A percentile compares a stretch with the other conserved stretches of the same genome.
These are phyloP conservation scores for Quercus aquifolioides DNA, from an alignment of 306 rosid genomes.

Conservation along the genomic window DNA sequence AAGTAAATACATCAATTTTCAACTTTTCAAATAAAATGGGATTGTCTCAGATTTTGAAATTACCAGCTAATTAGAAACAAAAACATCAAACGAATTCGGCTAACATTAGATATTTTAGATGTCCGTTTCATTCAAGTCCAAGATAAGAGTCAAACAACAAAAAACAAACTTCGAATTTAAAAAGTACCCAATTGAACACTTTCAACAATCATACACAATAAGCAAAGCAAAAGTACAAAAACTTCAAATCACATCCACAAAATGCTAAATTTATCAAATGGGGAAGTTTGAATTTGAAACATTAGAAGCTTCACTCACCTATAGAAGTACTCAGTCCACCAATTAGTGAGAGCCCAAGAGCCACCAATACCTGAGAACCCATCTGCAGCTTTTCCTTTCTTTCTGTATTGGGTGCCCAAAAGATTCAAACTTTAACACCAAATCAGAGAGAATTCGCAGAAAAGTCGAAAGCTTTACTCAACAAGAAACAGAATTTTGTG, in stretches of 20 bases:
- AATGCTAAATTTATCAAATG: background rate
- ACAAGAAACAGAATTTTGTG: background rate
- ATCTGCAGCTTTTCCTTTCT: conserved; percentile 20
- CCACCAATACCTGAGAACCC: conserved; percentile 83
- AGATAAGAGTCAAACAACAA: background rate
- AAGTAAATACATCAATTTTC: background rate
- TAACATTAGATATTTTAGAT: background rate
- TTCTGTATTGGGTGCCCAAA: background rate
- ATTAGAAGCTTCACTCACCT: conserved; percentile 38
- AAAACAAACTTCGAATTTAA: background rate
- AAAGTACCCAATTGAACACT: background rate
- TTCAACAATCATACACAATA: background rate
- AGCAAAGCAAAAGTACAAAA: background rate
- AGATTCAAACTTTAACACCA: background rate
- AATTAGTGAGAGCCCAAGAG: conserved; percentile 89
- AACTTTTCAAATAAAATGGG: background rate
- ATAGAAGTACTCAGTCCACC: conserved; percentile 93
- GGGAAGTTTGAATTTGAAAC: background rate
- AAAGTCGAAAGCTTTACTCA: background rate
- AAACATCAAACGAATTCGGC: background rate
- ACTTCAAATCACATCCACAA: background rate
- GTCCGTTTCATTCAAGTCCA: background rate
- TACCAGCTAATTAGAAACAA: background rate
- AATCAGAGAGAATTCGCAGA: conserved; percentile 5
- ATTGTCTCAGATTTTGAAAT: background rate